A percentile compares a stretch with the other conserved stretches of the same genome.
phyloP scores from a whole-genome alignment of 257 asterid genomes.

The Nyctanthes arbortristis region DNA sequence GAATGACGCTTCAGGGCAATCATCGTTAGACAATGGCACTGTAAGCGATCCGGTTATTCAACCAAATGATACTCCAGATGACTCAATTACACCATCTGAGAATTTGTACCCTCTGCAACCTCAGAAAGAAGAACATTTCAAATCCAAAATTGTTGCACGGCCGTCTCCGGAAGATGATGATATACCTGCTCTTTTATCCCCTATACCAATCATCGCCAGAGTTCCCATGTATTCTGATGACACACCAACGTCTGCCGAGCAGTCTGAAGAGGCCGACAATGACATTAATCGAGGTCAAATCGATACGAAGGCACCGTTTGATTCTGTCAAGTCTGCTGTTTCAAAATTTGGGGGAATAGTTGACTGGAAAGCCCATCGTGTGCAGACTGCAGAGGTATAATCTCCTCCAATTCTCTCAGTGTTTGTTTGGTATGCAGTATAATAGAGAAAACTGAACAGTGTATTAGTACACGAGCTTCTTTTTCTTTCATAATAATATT shows the following conservation, averaged over 20 bases:
- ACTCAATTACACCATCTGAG: constrained; percentile 26
- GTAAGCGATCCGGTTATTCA: neutral
- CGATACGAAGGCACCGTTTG: constrained; percentile 88
- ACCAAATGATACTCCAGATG: constrained; percentile 28
- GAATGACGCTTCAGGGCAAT: constrained; percentile 20
- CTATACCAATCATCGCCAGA: constrained; percentile 36
- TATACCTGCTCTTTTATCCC: constrained; percentile 23
- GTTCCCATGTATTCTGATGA: constrained; percentile 26
- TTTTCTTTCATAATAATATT: neutral
- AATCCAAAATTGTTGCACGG: constrained; percentile 31
- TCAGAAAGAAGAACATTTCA: constrained; percentile 25
- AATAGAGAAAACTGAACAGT: neutral
- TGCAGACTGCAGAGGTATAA: constrained; percentile 87
- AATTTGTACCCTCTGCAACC: constrained; percentile 21
- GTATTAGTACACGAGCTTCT: neutral
- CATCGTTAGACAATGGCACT: constrained; percentile 1
- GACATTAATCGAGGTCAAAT: constrained; percentile 47
- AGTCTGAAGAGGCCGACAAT: constrained; percentile 29
- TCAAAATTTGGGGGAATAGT: constrained; percentile 97
- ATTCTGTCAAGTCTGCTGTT: constrained; percentile 97
- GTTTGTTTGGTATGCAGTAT: neutral
- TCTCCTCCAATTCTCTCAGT: constrained; percentile 5
- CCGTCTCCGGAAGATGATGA: constrained; percentile 39
- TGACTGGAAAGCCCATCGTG: constrained; percentile 98
- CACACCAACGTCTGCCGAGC: constrained; percentile 24